Conservation (phyloP, 2,329 filamentous ascomycete genomes). For the Fusarium xyrophilum region DNA sequence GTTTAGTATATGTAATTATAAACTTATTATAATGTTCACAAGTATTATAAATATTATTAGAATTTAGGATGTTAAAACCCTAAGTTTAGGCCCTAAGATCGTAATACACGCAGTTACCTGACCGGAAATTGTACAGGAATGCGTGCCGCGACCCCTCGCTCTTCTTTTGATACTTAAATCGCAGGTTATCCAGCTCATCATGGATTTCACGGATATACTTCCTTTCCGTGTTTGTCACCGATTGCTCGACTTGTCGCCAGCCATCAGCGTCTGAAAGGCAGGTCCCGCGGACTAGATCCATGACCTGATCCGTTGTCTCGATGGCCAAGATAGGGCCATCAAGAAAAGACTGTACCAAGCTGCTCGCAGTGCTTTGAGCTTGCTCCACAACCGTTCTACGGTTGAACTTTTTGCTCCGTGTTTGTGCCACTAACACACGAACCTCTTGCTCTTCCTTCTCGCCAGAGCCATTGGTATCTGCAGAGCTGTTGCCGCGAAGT, state of each 20-base stretch:
- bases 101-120: conserved; percentile 83
- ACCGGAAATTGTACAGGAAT: conserved; percentile 92
- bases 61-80: not conserved
- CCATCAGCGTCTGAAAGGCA: conserved; percentile 79
- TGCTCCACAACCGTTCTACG: conserved; percentile 86
- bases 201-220: conserved; percentile 85
- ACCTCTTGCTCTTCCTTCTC: conserved; percentile 71
- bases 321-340: conserved; percentile 85
- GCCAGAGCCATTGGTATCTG: conserved; percentile 41
- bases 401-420: conserved; percentile 90
- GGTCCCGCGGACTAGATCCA: conserved; percentile 78
- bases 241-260: conserved; percentile 83
- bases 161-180: conserved; percentile 60
- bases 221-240: conserved; percentile 76
- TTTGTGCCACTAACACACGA: conserved; percentile 81
- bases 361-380: conserved; percentile 65
- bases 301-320: conserved; percentile 83
- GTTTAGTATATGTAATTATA: too few relatives aligned
- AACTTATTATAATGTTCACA: not conserved
- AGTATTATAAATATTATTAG: not conserved
- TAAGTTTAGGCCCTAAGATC: conserved; percentile 61
- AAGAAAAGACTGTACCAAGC: conserved; percentile 73
- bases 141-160: conserved; percentile 70
- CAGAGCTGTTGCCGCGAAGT: conserved; percentile 45
- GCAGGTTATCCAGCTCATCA: conserved; percentile 73